These are phyloP conservation scores for Roridomyces roridus DNA, from an alignment of 768 basidiomycete genomes.

Conservation along the genomic window DNA sequence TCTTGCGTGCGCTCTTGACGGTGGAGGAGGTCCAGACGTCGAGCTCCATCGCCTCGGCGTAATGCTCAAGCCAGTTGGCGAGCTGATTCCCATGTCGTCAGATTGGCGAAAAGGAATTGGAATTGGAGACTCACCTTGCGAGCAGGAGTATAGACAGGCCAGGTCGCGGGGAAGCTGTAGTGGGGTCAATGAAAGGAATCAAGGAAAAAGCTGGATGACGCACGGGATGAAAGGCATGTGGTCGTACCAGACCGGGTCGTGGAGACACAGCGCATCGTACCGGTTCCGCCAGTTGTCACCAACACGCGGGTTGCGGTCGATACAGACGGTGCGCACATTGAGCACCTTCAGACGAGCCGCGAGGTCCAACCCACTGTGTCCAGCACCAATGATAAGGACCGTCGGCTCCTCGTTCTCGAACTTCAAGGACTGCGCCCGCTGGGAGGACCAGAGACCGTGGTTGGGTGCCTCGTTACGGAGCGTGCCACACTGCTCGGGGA, in stretches of 20 bases:
- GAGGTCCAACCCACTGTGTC: conserved; percentile 61
- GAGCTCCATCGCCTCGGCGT: conserved; percentile 63
- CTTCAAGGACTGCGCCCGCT: conserved; percentile 44
- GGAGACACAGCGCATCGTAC: conserved; percentile 63
- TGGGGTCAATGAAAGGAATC: neutral
- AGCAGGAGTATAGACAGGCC: conserved; percentile 60
- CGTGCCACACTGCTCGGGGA: conserved; percentile 49
- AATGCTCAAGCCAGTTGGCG: conserved; percentile 71
- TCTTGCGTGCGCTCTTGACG: conserved; percentile 44
- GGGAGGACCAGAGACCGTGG: conserved; percentile 57
- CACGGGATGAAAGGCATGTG: conserved; percentile 63
- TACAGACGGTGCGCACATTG: conserved; percentile 54
- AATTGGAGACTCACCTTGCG: conserved; percentile 42
- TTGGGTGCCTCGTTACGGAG: conserved; percentile 44
- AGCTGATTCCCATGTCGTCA: conserved; percentile 45
- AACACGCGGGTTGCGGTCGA: conserved; percentile 58
- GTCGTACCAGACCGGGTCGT: conserved; percentile 59
- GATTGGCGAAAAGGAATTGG: neutral
- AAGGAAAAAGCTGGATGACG: conserved; percentile 23
- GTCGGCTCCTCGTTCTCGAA: conserved; percentile 55
- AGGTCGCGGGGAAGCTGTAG: conserved; percentile 57
- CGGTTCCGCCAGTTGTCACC: conserved; percentile 68
- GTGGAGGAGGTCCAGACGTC: conserved; percentile 65
- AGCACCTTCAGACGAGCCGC: conserved; percentile 62
- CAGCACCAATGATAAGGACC: conserved; percentile 62